Evolutionary conservation across 75 land plant species (phyloP).

Genomic region (Pinus taeda): DNA sequence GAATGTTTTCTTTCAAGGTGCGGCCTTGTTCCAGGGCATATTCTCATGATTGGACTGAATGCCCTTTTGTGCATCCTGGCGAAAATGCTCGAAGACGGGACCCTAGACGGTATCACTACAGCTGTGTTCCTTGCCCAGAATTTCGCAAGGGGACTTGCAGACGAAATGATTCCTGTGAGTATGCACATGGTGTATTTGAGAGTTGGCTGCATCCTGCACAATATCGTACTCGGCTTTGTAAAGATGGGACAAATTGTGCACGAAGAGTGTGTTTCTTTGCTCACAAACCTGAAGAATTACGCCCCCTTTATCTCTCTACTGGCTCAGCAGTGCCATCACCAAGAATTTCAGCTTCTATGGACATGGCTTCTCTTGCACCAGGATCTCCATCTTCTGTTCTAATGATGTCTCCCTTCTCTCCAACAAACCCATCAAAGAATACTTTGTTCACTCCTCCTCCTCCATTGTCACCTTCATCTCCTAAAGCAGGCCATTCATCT

Average conservation of each 20-base stretch:
- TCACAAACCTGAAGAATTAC: constrained; percentile 75
- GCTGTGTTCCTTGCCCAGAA: constrained; percentile 89
- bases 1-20: constrained; percentile 82
- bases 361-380: constrained; percentile 35
- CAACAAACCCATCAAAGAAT: constrained; percentile 3
- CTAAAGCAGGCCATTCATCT: constrained; percentile 15
- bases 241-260: constrained; percentile 70
- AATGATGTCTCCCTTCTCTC: constrained; percentile 19
- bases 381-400: constrained; percentile 37
- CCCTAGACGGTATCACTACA: constrained; percentile 70
- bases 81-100: constrained; percentile 82
- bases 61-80: constrained; percentile 90
- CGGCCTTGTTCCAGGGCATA: constrained; percentile 82
- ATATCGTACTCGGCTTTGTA: constrained; percentile 75
- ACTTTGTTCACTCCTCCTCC: constrained; percentile 44
- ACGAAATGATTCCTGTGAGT: constrained; percentile 76
- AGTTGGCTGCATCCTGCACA: constrained; percentile 89
- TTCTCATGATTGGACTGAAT: constrained; percentile 92
- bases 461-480: constrained; percentile 48
- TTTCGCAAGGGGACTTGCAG: constrained; percentile 74
- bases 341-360: constrained; percentile 38
- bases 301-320: constrained; percentile 60
- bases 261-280: constrained; percentile 86
- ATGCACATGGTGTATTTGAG: constrained; percentile 86
- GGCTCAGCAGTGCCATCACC: constrained; percentile 59